Evolutionary conservation across 139 green algal species (phyloP).

Genomic region (Chlorella sp.): DNA sequence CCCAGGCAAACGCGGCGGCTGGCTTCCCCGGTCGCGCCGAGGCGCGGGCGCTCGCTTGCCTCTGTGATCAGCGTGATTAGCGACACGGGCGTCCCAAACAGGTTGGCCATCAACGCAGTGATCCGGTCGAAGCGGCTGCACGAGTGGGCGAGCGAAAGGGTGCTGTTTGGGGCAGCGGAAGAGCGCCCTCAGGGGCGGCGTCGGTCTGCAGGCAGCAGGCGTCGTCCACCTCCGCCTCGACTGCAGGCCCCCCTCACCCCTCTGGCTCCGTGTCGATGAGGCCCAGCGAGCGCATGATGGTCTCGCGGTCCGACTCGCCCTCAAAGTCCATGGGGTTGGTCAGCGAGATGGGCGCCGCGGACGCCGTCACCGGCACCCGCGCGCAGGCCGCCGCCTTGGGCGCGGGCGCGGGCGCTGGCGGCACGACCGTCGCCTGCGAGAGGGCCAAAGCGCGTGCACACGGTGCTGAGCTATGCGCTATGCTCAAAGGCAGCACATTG

Average conservation of each 20-base stretch:
- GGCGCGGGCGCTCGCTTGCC: too few species aligned
- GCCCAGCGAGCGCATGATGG: background rate
- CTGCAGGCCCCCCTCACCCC: background rate
- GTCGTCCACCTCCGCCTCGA: background rate
- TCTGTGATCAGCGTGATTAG: constrained; percentile 34
- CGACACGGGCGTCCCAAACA: constrained; percentile 34
- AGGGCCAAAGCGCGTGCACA: too few species aligned
- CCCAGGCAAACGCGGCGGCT: too few species aligned
- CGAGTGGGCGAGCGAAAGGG: background rate
- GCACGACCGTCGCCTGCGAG: too few species aligned
- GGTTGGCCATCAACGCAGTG: constrained; percentile 27
- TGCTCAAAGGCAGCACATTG: too few species aligned
- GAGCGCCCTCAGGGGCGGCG: background rate
- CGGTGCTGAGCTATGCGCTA: too few species aligned
- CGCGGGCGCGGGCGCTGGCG: too few species aligned
- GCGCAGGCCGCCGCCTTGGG: too few species aligned
- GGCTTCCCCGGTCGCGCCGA: too few species aligned
- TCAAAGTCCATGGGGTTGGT: background rate
- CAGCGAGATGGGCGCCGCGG: constrained; percentile 3
- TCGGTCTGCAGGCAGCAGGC: background rate
- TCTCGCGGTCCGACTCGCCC: background rate
- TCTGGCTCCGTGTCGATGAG: constrained; percentile 12
- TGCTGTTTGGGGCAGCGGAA: background rate
- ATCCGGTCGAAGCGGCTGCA: background rate
- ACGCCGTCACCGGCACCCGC: too few species aligned